Percentiles rank a stretch among this genome's conserved stretches.
phyloP scores from a whole-genome alignment of 129 eudicot species.

The Cynara cardunculus region DNA sequence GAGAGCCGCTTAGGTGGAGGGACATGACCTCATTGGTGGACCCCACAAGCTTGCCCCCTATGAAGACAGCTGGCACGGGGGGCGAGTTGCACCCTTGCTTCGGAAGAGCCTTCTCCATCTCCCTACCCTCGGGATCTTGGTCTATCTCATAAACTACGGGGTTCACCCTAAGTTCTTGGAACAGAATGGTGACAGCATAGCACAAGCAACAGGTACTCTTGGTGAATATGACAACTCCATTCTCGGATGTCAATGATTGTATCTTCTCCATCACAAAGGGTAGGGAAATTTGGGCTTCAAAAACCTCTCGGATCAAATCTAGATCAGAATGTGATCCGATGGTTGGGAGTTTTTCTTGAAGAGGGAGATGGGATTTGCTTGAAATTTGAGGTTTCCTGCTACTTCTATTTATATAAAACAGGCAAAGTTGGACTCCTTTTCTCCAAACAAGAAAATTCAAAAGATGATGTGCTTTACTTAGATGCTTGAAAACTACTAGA shows the following conservation, averaged over 20 bases:
- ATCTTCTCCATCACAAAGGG: conserved; percentile 56
- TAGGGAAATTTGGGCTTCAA: not conserved
- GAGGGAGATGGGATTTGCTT: conserved; percentile 29
- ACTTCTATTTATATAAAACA: conserved; percentile 50
- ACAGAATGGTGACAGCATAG: conserved; percentile 62
- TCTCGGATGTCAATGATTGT: conserved; percentile 42
- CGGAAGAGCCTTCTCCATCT: conserved; percentile 61
- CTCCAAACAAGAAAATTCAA: conserved; percentile 34
- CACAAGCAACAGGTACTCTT: conserved; percentile 83
- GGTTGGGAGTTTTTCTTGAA: conserved; percentile 35
- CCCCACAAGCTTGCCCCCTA: conserved; percentile 75
- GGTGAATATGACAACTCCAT: conserved; percentile 67
- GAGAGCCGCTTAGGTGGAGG: conserved; percentile 76
- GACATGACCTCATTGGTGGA: conserved; percentile 77
- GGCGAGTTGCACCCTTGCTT: conserved; percentile 56
- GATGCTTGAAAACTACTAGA: conserved; percentile 51
- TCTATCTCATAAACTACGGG: conserved; percentile 56
- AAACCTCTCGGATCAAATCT: conserved; percentile 23
- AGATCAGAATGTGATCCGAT: conserved; percentile 19
- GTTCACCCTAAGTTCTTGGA: conserved; percentile 51
- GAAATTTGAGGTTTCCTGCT: conserved; percentile 33
- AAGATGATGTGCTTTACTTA: conserved; percentile 36
- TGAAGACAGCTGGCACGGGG: conserved; percentile 68
- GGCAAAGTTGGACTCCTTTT: conserved; percentile 19
- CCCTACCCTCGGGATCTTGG: conserved; percentile 62